A percentile compares a stretch with the other conserved stretches of the same genome.
Conservation (phyloP, 2,329 filamentous ascomycete species). For the Alternaria gaisen region DNA sequence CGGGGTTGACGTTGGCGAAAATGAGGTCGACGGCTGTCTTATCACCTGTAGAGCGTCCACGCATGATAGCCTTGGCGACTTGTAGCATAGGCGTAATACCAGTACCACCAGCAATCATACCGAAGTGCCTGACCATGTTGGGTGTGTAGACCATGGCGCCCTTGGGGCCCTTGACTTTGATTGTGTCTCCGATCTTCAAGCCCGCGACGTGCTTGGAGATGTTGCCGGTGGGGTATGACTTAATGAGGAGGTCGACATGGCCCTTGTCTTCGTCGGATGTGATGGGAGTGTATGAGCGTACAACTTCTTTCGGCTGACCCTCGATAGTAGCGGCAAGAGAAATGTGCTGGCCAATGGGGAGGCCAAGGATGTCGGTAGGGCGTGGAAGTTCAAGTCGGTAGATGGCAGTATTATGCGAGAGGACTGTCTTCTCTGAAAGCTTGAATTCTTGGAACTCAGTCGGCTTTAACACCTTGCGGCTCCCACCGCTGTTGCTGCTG, state of each 20-base stretch:
- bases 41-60: conserved; percentile 78
- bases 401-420: conserved; percentile 98
- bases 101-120: conserved; percentile 97
- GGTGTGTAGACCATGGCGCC: conserved; percentile 97
- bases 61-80: conserved; percentile 86
- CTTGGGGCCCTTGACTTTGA: conserved; percentile 93
- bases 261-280: conserved; percentile 66
- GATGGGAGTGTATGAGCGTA: conserved; percentile 55
- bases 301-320: conserved; percentile 49
- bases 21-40: conserved; percentile 87
- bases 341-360: conserved; percentile 98
- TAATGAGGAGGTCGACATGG: conserved; percentile 96
- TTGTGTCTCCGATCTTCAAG: conserved; percentile 77
- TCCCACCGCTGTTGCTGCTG: conserved; percentile 70
- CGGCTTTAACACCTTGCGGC: conserved; percentile 80
- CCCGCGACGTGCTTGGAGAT: conserved; percentile 92
- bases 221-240: conserved; percentile 96
- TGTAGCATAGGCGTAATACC: conserved; percentile 99
- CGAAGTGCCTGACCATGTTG: conserved; percentile 95
- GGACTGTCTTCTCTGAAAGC: conserved; percentile 91
- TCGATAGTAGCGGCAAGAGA: conserved; percentile 75
- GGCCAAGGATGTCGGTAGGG: conserved; percentile 82
- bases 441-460: conserved; percentile 90
- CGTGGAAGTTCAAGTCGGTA: conserved; percentile 92
- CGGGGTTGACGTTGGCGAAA: conserved; percentile 93